Evolutionary conservation across 257 asterid species (phyloP), one percentile per base, ranked within the genome.

Genomic region (Forsythia suspensa): DNA sequence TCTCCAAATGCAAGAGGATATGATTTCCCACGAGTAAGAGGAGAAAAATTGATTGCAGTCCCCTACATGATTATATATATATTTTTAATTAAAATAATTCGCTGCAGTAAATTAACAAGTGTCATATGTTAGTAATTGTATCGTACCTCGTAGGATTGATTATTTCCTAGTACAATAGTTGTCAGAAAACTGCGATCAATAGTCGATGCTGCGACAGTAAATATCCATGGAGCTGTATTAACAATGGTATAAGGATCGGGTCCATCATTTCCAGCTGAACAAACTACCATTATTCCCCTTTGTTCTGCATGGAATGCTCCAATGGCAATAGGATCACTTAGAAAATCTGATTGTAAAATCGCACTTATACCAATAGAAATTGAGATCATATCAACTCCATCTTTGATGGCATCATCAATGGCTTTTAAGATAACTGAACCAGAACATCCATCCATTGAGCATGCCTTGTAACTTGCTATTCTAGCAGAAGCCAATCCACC

Each of bases 161-260:
- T 78, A 80, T 89, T 90, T 70, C 96, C 97, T 3, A 90, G 90
- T 12, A 80, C n/a, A 41, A 92, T 73, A 39, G 69, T 87, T 46
- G 92, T 68, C 78, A 79, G 81, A 61, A 92, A 89, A 55, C 59
- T 80, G 4, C 96, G 90, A 67, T 91, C 96, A 21, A 88, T 89
- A 13, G 84, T 92, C 3, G 93, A 89, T 8, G 96, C 96, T 57
- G 92, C 96, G 1, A 92, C 89, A 1, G 96, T 92, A 83, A 92
- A 85, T 38, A 92, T 85, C 97, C 96, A 92, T n/a, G 96, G 96
- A 68, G 97, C 96, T 36, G 89, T 78, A 73, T 89, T 92, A 21
- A 89, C 91, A 29, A 91, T 41, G 8, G 96, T 92, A 72, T 77
- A 82, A 43, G 91, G 81, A 39, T 73, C 75, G 8, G 96, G 94